phyloP scores from a whole-genome alignment of 2,329 filamentous ascomycete species.

The Trichoderma endophyticum region DNA sequence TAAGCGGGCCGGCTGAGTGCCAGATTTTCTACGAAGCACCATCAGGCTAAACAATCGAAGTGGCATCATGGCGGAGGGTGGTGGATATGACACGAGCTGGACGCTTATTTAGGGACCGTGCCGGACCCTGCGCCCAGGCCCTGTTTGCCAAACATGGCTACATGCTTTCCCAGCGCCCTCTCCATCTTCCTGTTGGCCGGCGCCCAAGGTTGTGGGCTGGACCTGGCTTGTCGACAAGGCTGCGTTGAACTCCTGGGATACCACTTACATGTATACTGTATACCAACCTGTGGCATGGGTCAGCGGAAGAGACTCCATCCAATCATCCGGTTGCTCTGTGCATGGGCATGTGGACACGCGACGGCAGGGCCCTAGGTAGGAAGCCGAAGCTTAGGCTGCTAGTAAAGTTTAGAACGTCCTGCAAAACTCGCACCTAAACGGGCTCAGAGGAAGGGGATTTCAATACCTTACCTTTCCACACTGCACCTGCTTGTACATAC shows the following conservation, averaged over 20 bases:
- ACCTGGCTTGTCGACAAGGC: slow-evolving; percentile 6
- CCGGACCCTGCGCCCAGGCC: slow-evolving; percentile 14
- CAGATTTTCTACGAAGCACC: slow-evolving; percentile 12
- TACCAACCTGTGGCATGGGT: background rate
- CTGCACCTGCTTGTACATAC: no score
- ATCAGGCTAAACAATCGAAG: slow-evolving; percentile 18
- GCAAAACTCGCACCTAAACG: background rate
- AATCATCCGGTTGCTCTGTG: background rate
- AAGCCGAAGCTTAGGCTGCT: background rate
- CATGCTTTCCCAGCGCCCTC: background rate
- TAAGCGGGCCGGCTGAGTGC: slow-evolving; percentile 18
- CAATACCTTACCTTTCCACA: background rate
- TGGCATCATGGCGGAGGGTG: slow-evolving; percentile 18
- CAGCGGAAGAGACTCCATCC: slow-evolving; percentile 1
- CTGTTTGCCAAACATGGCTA: slow-evolving; percentile 11
- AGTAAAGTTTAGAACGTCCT: background rate
- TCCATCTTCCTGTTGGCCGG: slow-evolving; percentile 8
- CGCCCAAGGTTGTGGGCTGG: background rate
- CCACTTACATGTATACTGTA: background rate
- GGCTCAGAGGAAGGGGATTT: background rate
- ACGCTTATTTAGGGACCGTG: slow-evolving; percentile 20
- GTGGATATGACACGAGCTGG: slow-evolving; percentile 18
- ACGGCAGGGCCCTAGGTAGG: background rate
- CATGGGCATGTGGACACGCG: slow-evolving; percentile 2
- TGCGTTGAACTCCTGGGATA: background rate